phyloP scores from a whole-genome alignment of 805 yeast species.

The Priceomyces medius region DNA sequence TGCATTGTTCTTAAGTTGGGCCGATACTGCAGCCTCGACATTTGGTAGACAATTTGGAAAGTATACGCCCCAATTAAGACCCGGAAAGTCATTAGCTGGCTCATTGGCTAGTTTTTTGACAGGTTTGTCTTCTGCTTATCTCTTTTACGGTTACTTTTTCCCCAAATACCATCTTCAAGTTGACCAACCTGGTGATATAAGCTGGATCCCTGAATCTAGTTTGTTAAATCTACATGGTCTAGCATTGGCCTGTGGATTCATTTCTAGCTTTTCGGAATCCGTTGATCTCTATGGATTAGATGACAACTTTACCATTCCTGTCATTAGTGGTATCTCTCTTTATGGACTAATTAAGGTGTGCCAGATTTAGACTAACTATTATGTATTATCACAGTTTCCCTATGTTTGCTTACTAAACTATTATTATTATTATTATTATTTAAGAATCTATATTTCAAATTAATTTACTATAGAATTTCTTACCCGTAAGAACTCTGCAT shows the following conservation, averaged over 20 bases:
- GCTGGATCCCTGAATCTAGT: slow-evolving; percentile 67
- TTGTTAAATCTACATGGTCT: slow-evolving; percentile 50
- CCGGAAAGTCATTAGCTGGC: slow-evolving; percentile 85
- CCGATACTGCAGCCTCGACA: slow-evolving; percentile 96
- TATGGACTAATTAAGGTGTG: slow-evolving; percentile 42
- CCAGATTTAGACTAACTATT: slow-evolving; percentile 4
- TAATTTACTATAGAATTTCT: slow-evolving; percentile 8
- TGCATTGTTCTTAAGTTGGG: slow-evolving; percentile 86
- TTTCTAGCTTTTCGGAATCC: slow-evolving; percentile 86
- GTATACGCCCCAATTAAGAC: slow-evolving; percentile 72
- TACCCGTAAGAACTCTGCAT: slow-evolving; percentile 22
- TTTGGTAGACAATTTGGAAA: slow-evolving; percentile 85
- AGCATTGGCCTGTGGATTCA: slow-evolving; percentile 67
- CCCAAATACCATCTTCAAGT: slow-evolving; percentile 55
- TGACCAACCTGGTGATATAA: slow-evolving; percentile 55
- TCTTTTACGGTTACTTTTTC: slow-evolving; percentile 70
- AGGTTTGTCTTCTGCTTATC: slow-evolving; percentile 65
- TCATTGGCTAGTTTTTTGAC: slow-evolving; percentile 78
- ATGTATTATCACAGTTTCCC: not conserved
- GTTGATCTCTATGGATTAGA: slow-evolving; percentile 75
- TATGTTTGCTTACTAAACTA: no score
- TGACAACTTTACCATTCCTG: slow-evolving; percentile 94
- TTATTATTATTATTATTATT: not conserved
- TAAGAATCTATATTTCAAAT: not conserved
- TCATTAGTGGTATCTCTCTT: slow-evolving; percentile 69